Conservation (phyloP, 768 basidiomycete genomes). For the Leccinum disarticulatum region DNA sequence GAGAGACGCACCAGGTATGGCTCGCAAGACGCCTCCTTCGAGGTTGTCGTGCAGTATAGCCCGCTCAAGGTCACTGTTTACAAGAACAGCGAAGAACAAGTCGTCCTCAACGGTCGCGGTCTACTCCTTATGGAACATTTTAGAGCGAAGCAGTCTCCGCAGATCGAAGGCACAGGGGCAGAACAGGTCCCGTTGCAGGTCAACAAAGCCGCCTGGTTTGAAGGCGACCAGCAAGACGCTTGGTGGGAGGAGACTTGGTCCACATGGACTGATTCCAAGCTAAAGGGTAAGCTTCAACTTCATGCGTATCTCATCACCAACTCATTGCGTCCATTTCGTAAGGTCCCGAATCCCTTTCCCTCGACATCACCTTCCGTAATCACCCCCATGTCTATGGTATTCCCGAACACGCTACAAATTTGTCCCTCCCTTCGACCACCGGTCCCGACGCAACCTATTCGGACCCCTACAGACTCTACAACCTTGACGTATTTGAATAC, state of each 20-base stretch:
- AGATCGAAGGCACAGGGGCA: slow-evolving; percentile 37
- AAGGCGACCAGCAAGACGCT: no score
- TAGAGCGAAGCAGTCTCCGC: slow-evolving; percentile 58
- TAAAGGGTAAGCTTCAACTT: no score
- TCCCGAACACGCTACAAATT: slow-evolving; percentile 90
- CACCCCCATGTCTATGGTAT: no score
- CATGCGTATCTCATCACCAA: no score
- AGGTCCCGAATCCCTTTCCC: no score
- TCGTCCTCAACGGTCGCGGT: slow-evolving; percentile 86
- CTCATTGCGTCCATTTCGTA: no score
- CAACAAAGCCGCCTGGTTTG: no score
- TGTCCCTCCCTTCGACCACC: slow-evolving; percentile 85
- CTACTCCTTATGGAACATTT: slow-evolving; percentile 99
- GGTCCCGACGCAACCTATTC: slow-evolving; percentile 74
- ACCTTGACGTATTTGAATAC: slow-evolving; percentile 96
- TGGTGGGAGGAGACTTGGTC: no score
- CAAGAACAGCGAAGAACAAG: slow-evolving; percentile 74
- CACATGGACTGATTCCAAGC: no score
- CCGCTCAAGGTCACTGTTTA: slow-evolving; percentile 76
- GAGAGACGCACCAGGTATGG: slow-evolving; percentile 67
- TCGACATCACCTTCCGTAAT: no score
- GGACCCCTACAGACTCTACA: slow-evolving; percentile 95
- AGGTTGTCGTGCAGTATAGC: slow-evolving; percentile 68
- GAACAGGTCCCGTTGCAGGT: slow-evolving; percentile 40
- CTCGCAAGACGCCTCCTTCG: slow-evolving; percentile 54